phyloP scores from a whole-genome alignment of 2,329 filamentous ascomycete genomes.

The Ustulina deusta region DNA sequence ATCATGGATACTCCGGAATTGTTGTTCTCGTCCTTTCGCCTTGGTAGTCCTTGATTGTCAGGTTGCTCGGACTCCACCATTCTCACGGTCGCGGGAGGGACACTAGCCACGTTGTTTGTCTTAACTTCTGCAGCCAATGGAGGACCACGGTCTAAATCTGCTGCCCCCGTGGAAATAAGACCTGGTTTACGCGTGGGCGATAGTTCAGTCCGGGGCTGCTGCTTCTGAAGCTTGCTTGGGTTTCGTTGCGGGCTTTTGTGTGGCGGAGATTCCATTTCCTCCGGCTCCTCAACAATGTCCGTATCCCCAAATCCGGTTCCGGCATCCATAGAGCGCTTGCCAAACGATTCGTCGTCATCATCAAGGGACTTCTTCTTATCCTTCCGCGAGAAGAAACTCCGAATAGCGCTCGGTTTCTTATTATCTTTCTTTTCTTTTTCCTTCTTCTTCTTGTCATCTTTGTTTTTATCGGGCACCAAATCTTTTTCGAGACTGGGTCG shows the following conservation, averaged over 20 bases:
- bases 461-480: conserved; percentile 62
- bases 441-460: conserved; percentile 75
- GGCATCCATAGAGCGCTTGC: conserved; percentile 72
- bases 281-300: conserved; percentile 58
- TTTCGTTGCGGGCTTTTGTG: conserved; percentile 67
- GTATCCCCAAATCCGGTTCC: conserved; percentile 53
- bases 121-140: conserved; percentile 48
- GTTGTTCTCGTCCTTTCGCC: conserved; percentile 57
- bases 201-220: conserved; percentile 63
- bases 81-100: conserved; percentile 67
- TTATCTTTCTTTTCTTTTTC: conserved; percentile 67
- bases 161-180: conserved; percentile 46
- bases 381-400: conserved; percentile 72
- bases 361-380: conserved; percentile 69
- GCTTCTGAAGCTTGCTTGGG: conserved; percentile 78
- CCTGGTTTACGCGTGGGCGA: conserved; percentile 59
- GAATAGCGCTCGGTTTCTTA: conserved; percentile 60
- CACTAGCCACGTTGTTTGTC: conserved; percentile 66
- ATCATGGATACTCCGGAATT: conserved; percentile 58
- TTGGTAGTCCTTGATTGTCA: conserved; percentile 53
- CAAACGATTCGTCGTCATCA: conserved; percentile 70
- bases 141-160: conserved; percentile 55
- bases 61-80: conserved; percentile 67
- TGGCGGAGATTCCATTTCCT: conserved; percentile 61
- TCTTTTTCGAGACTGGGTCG: conserved; percentile 68